phyloP scores from a whole-genome alignment of 1,284 basidiomycete species.

The Amylostereum areolatum region DNA sequence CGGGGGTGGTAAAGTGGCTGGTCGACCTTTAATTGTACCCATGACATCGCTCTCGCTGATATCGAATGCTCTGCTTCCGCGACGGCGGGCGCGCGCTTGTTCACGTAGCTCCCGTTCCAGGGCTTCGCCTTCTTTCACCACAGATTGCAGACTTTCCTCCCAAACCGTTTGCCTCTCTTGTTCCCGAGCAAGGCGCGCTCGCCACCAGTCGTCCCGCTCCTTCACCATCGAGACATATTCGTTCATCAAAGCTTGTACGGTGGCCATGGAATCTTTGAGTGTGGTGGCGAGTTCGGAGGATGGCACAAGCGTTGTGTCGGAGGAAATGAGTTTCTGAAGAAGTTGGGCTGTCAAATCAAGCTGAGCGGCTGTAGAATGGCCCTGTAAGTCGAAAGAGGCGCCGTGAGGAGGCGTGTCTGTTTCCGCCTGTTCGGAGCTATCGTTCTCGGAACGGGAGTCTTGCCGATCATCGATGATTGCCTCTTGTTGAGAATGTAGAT shows the following conservation, averaged over 20 bases:
- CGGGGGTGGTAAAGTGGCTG: slow-evolving; percentile 15
- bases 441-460: slow-evolving; percentile 23
- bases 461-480: slow-evolving; percentile 29
- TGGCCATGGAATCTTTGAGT: slow-evolving; percentile 57
- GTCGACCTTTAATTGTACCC: slow-evolving; percentile 22
- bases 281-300: slow-evolving; percentile 50
- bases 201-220: slow-evolving; percentile 83
- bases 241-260: slow-evolving; percentile 53
- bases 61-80: slow-evolving; percentile 33
- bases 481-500: slow-evolving; percentile 8
- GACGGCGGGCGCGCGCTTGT: slow-evolving; percentile 53
- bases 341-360: slow-evolving; percentile 75
- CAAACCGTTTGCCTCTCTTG: slow-evolving; percentile 74
- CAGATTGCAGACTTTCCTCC: slow-evolving; percentile 88
- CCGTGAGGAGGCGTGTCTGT: slow-evolving; percentile 56
- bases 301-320: slow-evolving; percentile 28
- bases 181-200: slow-evolving; percentile 57
- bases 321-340: slow-evolving; percentile 42
- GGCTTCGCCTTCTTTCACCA: slow-evolving; percentile 83
- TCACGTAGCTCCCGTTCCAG: slow-evolving; percentile 77
- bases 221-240: slow-evolving; percentile 72
- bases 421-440: slow-evolving; percentile 30
- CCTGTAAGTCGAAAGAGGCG: slow-evolving; percentile 65
- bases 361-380: slow-evolving; percentile 73
- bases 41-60: slow-evolving; percentile 15